Evolutionary conservation across 1,284 basidiomycete genomes (phyloP).

Genomic region (Trametes pubescens): DNA sequence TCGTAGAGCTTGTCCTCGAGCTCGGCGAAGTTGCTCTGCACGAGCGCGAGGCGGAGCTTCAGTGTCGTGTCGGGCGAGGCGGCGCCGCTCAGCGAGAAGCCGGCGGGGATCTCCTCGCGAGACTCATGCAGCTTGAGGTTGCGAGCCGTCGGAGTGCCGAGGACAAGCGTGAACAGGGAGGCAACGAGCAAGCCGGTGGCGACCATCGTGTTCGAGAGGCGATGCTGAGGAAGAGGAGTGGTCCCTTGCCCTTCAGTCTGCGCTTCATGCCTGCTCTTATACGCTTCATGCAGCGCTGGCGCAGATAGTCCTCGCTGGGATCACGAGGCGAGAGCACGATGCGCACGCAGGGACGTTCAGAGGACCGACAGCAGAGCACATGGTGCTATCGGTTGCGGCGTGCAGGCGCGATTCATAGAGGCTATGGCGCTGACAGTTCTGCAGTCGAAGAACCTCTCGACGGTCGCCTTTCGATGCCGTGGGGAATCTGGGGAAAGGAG

Average conservation of each 20-base stretch:
- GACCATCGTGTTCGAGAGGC: slow-evolving; percentile 32
- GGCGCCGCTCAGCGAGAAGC: slow-evolving; percentile 41
- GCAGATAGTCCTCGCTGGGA: slow-evolving; percentile 6
- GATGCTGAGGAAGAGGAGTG: slow-evolving; percentile 1
- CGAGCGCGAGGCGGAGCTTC: slow-evolving; percentile 46
- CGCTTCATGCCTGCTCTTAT: slow-evolving; percentile 2
- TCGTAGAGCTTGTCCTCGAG: slow-evolving; percentile 47
- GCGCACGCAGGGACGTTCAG: not conserved
- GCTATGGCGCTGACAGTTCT: not conserved
- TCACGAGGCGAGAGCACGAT: slow-evolving; percentile 7
- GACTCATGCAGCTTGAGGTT: slow-evolving; percentile 43
- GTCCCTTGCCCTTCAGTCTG: slow-evolving; percentile 3
- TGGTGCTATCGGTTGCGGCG: slow-evolving; percentile 17
- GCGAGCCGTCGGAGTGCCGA: slow-evolving; percentile 38
- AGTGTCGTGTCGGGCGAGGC: slow-evolving; percentile 40
- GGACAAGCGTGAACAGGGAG: slow-evolving; percentile 38
- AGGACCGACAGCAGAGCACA: slow-evolving; percentile 8
- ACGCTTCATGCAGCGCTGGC: not conserved
- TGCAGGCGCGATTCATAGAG: slow-evolving; percentile 2
- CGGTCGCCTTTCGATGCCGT: not conserved
- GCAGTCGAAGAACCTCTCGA: slow-evolving; percentile 13
- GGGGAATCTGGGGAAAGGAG: not conserved
- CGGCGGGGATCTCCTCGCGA: slow-evolving; percentile 37
- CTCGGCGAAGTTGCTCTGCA: slow-evolving; percentile 44
- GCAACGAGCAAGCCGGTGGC: slow-evolving; percentile 33